Percentiles rank a stretch among this genome's conserved stretches.
Conservation (phyloP, 768 basidiomycete genomes). For the Mycena floridula region DNA sequence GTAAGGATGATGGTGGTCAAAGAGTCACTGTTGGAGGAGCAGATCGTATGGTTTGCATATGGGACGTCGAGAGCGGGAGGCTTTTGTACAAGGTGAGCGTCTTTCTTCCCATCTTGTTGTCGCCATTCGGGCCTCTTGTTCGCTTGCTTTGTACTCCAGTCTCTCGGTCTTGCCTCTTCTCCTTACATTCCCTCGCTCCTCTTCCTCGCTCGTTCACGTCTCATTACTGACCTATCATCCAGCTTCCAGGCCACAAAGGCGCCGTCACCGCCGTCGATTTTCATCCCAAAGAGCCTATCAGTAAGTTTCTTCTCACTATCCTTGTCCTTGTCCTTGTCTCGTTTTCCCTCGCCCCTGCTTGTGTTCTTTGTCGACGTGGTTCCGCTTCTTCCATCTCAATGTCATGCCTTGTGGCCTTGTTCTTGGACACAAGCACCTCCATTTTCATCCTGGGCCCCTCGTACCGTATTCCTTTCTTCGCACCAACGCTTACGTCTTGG, state of each 20-base stretch:
- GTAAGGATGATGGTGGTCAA: conserved; percentile 73
- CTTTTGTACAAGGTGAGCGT: conserved; percentile 69
- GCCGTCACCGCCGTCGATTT: conserved; percentile 95
- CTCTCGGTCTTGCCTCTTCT: no score
- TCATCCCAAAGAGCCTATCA: conserved; percentile 92
- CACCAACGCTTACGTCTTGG: neutral
- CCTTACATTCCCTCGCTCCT: no score
- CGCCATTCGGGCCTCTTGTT: conserved; percentile 3
- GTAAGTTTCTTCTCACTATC: conserved; percentile 39
- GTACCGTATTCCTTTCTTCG: neutral
- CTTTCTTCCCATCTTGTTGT: neutral
- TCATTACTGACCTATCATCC: neutral
- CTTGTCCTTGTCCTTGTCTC: neutral
- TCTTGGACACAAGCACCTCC: no score
- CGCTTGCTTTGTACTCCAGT: no score
- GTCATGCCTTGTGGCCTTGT: no score
- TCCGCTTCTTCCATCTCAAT: no score
- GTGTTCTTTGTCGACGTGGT: no score
- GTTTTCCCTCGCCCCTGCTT: no score
- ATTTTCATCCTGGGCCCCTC: neutral
- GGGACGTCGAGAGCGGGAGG: conserved; percentile 77
- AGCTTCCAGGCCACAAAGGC: conserved; percentile 93
- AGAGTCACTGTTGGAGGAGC: conserved; percentile 87
- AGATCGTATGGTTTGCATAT: conserved; percentile 79
- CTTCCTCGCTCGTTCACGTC: neutral